Evolutionary conservation across 305 asterid genomes (phyloP), one percentile per base, ranked within the genome.

Genomic region (Salvia sclarea): DNA sequence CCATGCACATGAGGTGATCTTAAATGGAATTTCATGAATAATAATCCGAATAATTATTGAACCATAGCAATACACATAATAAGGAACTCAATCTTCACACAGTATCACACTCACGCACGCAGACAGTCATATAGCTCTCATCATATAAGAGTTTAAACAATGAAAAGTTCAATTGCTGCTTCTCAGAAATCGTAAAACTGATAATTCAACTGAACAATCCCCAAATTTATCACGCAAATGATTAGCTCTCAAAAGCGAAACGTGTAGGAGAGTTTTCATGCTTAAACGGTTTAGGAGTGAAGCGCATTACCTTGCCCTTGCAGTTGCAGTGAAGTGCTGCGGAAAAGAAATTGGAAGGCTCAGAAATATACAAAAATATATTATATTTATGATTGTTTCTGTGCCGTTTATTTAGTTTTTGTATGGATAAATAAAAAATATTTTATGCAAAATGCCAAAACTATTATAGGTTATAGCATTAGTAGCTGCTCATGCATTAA

Each of bases 361-460:
- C 1, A 41, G 56, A 52, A 66, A 60, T 30, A 43, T 8, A 21
- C 43, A 52, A 38, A 38, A 59, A 17, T 6, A 9, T 37, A 28
- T 37, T n/a, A n/a, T 54, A 7, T 16, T 16, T 55, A 8, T 56
- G 61, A 68, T 61, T 50, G 10, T 68, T 12, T 74, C 47, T 61
- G 54, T 28, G 66, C 70, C 66, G 16, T 74, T 52, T 61, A 54
- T 75, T 43, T 52, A 11, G 13, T 53, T 61, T 55, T 43, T 53
- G n/a, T 54, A 54, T 35, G 74, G 70, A 75, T 75, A 67, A 59
- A 74, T 74, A n/a, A 37, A 48, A 65, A 48, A 1, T 14, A 60
- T 70, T 45, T 24, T 35, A 18, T 40, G 50, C 24, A 9, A 64
- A 62, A 53, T 54, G 76, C 65, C 71, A 56, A 72, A 70, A 44